Evolutionary conservation across 148 eudicot genomes (phyloP).

Genomic region (Arctostaphylos glauca): DNA sequence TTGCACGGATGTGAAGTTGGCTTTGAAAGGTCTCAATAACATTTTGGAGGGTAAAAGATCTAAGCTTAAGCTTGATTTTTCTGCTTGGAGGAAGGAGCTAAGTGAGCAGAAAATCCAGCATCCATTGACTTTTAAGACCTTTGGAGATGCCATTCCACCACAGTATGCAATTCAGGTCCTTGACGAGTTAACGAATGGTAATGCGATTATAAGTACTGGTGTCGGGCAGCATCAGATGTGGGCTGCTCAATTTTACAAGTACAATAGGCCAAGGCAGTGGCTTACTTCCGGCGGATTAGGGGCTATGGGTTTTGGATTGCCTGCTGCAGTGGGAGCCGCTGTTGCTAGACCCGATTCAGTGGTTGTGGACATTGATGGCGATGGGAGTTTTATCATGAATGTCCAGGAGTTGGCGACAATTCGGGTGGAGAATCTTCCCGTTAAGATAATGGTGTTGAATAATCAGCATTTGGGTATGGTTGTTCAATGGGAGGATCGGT

Average conservation of each 20-base stretch:
- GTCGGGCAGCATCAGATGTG: slow-evolving; percentile 78
- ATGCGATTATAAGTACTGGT: slow-evolving; percentile 54
- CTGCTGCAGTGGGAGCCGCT: slow-evolving; percentile 62
- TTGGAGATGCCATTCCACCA: slow-evolving; percentile 61
- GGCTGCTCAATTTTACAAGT: slow-evolving; percentile 61
- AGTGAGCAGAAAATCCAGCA: slow-evolving; percentile 34
- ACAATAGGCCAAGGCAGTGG: slow-evolving; percentile 52
- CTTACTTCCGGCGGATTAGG: slow-evolving; percentile 56
- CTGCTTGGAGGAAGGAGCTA: slow-evolving; percentile 46
- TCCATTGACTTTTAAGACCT: slow-evolving; percentile 44
- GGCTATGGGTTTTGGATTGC: slow-evolving; percentile 67
- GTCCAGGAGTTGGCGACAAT: slow-evolving; percentile 62
- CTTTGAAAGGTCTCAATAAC: slow-evolving; percentile 17
- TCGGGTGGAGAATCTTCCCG: slow-evolving; percentile 53
- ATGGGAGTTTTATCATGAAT: slow-evolving; percentile 64
- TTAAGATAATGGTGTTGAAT: slow-evolving; percentile 57
- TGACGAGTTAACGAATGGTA: slow-evolving; percentile 49
- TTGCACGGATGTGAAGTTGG: slow-evolving; percentile 58
- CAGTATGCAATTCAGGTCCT: slow-evolving; percentile 59
- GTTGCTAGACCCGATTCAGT: slow-evolving; percentile 49
- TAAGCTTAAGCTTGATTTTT: slow-evolving; percentile 36
- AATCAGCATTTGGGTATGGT: slow-evolving; percentile 69
- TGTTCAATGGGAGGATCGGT: slow-evolving; percentile 62
- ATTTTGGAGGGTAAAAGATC: slow-evolving; percentile 10
- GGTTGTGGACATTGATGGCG: slow-evolving; percentile 64